A percentile compares a stretch with the other conserved stretches of the same genome.
phyloP scores from a whole-genome alignment of 345 rosid species.

The Gossypium rotundifolium region DNA sequence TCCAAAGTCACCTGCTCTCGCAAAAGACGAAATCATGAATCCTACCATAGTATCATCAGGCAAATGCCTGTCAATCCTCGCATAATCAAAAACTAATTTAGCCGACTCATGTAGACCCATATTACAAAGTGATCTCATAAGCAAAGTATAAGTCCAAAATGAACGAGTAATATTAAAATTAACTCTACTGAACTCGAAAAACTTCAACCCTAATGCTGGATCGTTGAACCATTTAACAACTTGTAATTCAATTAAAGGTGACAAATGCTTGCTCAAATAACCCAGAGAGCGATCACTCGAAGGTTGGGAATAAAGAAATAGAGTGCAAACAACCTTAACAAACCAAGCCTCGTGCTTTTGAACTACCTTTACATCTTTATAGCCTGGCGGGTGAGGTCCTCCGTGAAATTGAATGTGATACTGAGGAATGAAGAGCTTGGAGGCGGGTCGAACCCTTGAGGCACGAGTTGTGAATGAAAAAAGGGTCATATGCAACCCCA shows the following conservation, averaged over 20 bases:
- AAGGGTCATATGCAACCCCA: slow-evolving; percentile 49
- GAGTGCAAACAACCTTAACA: slow-evolving; percentile 59
- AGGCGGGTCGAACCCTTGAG: slow-evolving; percentile 59
- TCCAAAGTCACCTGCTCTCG: slow-evolving; percentile 37
- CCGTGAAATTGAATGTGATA: slow-evolving; percentile 43
- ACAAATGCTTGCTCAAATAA: slow-evolving; percentile 51
- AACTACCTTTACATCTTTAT: slow-evolving; percentile 25
- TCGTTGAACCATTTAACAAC: slow-evolving; percentile 49
- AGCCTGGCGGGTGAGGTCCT: slow-evolving; percentile 35
- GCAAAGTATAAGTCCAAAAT: slow-evolving; percentile 47
- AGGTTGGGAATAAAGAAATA: slow-evolving; percentile 40
- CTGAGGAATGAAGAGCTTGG: slow-evolving; percentile 32
- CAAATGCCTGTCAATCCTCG: slow-evolving; percentile 67
- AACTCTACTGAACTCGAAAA: slow-evolving; percentile 58
- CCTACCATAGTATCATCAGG: slow-evolving; percentile 37
- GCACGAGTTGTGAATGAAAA: slow-evolving; percentile 25
- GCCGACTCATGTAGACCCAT: slow-evolving; percentile 53
- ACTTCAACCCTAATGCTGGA: slow-evolving; percentile 54
- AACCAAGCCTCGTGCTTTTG: slow-evolving; percentile 55
- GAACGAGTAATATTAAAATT: slow-evolving; percentile 47
- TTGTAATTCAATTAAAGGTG: slow-evolving; percentile 53
- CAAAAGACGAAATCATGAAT: slow-evolving; percentile 46
- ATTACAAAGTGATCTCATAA: slow-evolving; percentile 61
- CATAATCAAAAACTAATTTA: slow-evolving; percentile 36
- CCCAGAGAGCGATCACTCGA: slow-evolving; percentile 34